phyloP scores from a whole-genome alignment of 148 eudicot species.

The Bassia scoparia region DNA sequence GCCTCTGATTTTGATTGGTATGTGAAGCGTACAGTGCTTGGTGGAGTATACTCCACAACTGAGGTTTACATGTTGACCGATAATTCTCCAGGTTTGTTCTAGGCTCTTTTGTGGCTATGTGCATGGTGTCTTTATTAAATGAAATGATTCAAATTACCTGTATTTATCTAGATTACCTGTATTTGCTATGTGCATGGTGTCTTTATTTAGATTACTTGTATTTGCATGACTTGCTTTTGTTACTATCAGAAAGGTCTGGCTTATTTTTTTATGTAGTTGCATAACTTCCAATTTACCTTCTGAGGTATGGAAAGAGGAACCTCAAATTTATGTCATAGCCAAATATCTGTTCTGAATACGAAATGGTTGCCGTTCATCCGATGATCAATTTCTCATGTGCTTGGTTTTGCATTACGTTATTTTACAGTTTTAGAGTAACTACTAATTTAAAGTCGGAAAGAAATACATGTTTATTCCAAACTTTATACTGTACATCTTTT shows the following conservation, averaged over 20 bases:
- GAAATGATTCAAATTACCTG: no score
- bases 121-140: no score
- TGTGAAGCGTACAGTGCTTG: constrained; percentile 78
- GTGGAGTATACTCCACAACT: constrained; percentile 75
- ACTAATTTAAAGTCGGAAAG: not conserved
- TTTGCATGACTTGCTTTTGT: not conserved
- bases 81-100: constrained; percentile 61
- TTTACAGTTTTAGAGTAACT: no score
- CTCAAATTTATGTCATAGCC: not conserved
- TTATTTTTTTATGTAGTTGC: not conserved
- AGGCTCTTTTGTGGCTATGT: no score
- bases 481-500: not conserved
- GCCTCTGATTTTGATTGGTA: constrained; percentile 72
- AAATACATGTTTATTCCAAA: not conserved
- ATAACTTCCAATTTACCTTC: not conserved
- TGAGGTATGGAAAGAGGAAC: not conserved
- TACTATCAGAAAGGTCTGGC: not conserved
- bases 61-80: constrained; percentile 95
- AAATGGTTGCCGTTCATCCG: no score
- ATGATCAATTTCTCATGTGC: not conserved
- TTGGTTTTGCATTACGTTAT: not conserved
- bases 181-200: no score
- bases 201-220: not conserved
- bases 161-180: no score
- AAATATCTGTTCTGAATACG: not conserved